Conservation (phyloP, 192 early-diverging fungal genomes). For the Geosiphon pyriformis region DNA sequence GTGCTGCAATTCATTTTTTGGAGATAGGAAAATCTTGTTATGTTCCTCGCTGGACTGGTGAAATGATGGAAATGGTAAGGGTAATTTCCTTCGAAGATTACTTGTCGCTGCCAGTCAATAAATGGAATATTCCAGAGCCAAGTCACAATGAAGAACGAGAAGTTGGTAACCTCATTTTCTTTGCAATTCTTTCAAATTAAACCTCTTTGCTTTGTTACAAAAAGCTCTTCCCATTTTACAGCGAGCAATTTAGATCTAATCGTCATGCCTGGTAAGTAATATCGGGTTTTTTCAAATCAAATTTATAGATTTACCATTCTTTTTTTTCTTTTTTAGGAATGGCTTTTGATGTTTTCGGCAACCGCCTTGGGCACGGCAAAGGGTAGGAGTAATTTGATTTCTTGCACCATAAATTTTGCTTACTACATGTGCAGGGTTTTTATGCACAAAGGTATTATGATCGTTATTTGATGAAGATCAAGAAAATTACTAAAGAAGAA, state of each 20-base stretch:
- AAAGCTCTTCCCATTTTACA: neutral
- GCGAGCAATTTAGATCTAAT: constrained; percentile 22
- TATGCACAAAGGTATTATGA: constrained; percentile 23
- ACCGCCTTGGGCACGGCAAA: constrained; percentile 23
- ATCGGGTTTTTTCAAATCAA: neutral
- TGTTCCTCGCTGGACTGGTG: constrained; percentile 45
- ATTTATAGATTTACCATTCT: constrained; percentile 4
- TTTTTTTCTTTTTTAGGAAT: neutral
- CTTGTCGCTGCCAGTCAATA: constrained; percentile 51
- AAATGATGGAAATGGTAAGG: constrained; percentile 65
- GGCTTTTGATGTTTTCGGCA: constrained; percentile 16
- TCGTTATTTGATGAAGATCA: constrained; percentile 1
- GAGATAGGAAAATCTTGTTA: constrained; percentile 46
- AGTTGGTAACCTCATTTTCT: constrained; percentile 40
- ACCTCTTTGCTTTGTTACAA: no score
- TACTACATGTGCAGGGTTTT: neutral
- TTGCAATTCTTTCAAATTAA: neutral
- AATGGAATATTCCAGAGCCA: constrained; percentile 69
- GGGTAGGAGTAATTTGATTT: constrained; percentile 3
- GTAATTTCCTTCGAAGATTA: constrained; percentile 56
- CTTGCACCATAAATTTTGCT: neutral
- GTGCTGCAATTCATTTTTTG: neutral
- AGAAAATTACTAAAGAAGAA: no score
- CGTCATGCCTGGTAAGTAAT: constrained; percentile 22
- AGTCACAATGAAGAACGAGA: constrained; percentile 40